These are phyloP conservation scores for Rhodotorula sp. DNA, from an alignment of 1,284 basidiomycete species.

Conservation along the genomic window DNA sequence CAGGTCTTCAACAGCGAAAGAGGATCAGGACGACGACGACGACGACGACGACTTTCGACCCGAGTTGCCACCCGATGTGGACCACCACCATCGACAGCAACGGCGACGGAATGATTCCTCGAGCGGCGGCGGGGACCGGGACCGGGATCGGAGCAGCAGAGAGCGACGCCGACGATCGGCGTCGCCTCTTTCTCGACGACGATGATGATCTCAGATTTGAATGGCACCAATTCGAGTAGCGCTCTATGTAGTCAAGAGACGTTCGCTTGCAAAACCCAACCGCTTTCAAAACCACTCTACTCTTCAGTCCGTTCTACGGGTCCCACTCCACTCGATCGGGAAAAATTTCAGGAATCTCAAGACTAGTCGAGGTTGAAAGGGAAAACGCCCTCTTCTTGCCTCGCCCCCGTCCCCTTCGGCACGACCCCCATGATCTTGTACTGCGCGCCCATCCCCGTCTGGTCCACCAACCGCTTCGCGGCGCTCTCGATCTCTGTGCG, in stretches of 20 bases:
- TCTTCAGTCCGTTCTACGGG: too few species aligned
- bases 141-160: background rate
- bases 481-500: conserved; percentile 53
- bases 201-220: background rate
- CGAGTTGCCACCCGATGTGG: background rate
- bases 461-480: conserved; percentile 57
- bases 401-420: conserved; percentile 21
- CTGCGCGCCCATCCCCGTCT: conserved; percentile 58
- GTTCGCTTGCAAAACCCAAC: too few species aligned
- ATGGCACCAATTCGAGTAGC: background rate
- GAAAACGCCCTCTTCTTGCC: background rate
- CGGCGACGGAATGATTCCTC: too few species aligned
- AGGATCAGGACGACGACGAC: background rate
- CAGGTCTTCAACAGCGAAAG: background rate
- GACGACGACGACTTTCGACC: background rate
- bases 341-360: background rate
- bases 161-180: background rate
- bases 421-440: conserved; percentile 56
- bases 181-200: background rate
- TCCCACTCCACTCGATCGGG: background rate
- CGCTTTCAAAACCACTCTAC: too few species aligned
- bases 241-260: too few species aligned
- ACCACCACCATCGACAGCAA: background rate
- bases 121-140: too few species aligned
- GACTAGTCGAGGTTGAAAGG: background rate